phyloP scores from a whole-genome alignment of 2,329 filamentous ascomycete species.

The Huntiella decipiens region DNA sequence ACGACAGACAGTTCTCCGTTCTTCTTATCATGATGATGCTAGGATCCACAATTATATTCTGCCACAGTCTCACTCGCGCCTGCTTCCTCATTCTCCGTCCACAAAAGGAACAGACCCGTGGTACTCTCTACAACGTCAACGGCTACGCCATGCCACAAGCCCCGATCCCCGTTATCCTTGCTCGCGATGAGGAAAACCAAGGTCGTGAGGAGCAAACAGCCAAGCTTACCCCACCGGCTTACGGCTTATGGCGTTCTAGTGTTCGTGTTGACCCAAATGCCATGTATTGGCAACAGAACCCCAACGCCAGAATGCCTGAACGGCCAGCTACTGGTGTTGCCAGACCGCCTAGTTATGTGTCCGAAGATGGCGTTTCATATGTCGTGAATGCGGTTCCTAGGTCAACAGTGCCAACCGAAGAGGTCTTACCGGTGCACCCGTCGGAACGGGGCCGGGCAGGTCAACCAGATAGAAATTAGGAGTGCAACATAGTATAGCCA shows the following conservation, averaged over 20 bases:
- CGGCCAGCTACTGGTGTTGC: constrained; percentile 15
- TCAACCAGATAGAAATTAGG: background rate
- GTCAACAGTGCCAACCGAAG: constrained; percentile 30
- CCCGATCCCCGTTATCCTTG: constrained; percentile 61
- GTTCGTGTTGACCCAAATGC: constrained; percentile 67
- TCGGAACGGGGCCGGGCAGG: constrained; percentile 22
- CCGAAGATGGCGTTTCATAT: constrained; percentile 57
- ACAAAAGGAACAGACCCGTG: constrained; percentile 14
- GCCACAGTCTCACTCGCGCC: constrained; percentile 56
- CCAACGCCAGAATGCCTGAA: constrained; percentile 14
- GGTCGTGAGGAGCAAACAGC: constrained; percentile 34
- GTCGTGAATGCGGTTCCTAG: constrained; percentile 47
- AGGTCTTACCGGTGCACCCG: constrained; percentile 28
- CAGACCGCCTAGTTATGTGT: constrained; percentile 57
- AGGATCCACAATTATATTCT: constrained; percentile 58
- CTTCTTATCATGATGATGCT: constrained; percentile 63
- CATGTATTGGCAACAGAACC: constrained; percentile 60
- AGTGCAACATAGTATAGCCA: no score
- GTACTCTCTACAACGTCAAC: constrained; percentile 31
- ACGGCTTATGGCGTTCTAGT: constrained; percentile 67
- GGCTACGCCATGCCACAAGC: constrained; percentile 51
- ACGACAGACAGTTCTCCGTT: constrained; percentile 56
- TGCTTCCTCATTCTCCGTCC: constrained; percentile 43
- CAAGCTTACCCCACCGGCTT: constrained; percentile 56
- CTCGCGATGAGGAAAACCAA: constrained; percentile 52